Evolutionary conservation across 2,329 filamentous ascomycete genomes (phyloP).

Genomic region (Fusarium tanahbumbuense): DNA sequence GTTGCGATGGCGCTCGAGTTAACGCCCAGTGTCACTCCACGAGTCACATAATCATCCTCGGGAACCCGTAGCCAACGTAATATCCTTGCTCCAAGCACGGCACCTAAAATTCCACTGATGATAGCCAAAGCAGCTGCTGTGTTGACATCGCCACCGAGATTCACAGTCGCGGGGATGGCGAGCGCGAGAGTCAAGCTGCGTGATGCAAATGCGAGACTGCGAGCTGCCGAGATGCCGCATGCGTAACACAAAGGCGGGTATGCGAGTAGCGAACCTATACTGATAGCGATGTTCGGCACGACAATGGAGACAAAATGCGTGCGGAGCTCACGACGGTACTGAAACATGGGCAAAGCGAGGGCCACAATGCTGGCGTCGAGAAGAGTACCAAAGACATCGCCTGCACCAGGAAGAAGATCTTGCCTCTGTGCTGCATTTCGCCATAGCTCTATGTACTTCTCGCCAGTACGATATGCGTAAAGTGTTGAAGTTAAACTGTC

Average conservation of each 20-base stretch:
- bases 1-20: conserved; percentile 71
- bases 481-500: conserved; percentile 57
- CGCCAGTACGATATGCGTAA: conserved; percentile 61
- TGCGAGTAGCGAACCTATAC: conserved; percentile 65
- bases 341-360: conserved; percentile 70
- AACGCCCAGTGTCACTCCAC: conserved; percentile 70
- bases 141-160: conserved; percentile 67
- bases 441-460: conserved; percentile 66
- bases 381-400: conserved; percentile 65
- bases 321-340: conserved; percentile 67
- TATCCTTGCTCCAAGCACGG: conserved; percentile 64
- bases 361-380: conserved; percentile 70
- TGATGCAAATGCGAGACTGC: conserved; percentile 66
- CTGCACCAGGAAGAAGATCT: conserved; percentile 61
- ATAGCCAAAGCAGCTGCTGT: conserved; percentile 68
- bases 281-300: conserved; percentile 63
- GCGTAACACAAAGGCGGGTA: conserved; percentile 67
- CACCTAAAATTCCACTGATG: conserved; percentile 69
- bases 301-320: conserved; percentile 66
- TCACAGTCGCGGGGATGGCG: conserved; percentile 66
- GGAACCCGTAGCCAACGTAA: conserved; percentile 63
- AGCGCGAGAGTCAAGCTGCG: conserved; percentile 70
- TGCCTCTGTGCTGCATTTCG: conserved; percentile 44
- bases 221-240: conserved; percentile 64
- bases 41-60: conserved; percentile 71